Conservation (phyloP, 2,329 filamentous ascomycete genomes). For the Arthrobotrys musiformis region DNA sequence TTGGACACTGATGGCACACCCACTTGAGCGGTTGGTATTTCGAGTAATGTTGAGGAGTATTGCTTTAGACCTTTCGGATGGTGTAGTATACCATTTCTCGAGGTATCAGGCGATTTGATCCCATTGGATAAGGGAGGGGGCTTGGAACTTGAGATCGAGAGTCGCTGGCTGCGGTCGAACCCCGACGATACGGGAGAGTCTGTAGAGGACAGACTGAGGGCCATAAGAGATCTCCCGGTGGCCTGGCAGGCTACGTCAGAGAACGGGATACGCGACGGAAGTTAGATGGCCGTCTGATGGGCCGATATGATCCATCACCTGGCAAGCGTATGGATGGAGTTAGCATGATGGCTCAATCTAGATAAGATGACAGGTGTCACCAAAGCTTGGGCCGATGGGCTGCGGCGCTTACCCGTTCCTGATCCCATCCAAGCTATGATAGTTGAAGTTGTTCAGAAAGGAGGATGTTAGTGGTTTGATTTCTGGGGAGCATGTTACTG, state of each 20-base stretch:
- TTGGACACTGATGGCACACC: background rate
- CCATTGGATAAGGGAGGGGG: constrained; percentile 45
- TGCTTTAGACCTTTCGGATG: constrained; percentile 41
- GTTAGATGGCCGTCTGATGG: constrained; percentile 37
- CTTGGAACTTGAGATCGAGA: constrained; percentile 47
- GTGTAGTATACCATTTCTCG: constrained; percentile 34
- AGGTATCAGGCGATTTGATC: constrained; percentile 29
- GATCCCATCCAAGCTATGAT: constrained; percentile 14
- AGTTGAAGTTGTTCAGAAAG: background rate
- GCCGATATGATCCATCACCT: constrained; percentile 54
- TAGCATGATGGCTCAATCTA: background rate
- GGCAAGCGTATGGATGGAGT: background rate
- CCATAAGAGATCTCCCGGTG: constrained; percentile 41
- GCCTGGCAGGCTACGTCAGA: constrained; percentile 27
- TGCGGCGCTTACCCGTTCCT: constrained; percentile 1
- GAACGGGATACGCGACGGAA: constrained; percentile 33
- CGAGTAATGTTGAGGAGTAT: constrained; percentile 33
- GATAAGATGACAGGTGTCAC: constrained; percentile 10
- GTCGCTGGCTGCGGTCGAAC: constrained; percentile 45
- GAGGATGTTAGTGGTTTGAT: background rate
- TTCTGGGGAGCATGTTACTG: background rate
- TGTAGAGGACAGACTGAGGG: constrained; percentile 46
- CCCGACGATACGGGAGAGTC: constrained; percentile 46
- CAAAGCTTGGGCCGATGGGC: too few species aligned
- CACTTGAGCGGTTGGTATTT: constrained; percentile 35